These are phyloP conservation scores for Hymenoscyphus occultus DNA, from an alignment of 2,329 filamentous ascomycete species.

Conservation along the genomic window DNA sequence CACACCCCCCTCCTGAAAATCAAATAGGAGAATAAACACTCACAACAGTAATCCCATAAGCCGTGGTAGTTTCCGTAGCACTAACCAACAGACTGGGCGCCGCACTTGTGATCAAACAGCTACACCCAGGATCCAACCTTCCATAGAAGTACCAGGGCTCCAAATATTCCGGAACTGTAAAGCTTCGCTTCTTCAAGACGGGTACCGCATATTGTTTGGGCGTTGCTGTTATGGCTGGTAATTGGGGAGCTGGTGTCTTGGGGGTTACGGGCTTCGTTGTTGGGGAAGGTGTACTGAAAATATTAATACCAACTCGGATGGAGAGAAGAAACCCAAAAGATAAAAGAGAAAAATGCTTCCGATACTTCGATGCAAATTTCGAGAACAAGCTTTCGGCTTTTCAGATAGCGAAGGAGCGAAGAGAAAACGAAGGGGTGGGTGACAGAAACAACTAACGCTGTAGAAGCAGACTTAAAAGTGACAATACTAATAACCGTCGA, in stretches of 20 bases:
- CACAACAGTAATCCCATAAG: conserved; percentile 14
- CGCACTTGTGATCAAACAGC: conserved; percentile 20
- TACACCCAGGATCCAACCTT: conserved; percentile 16
- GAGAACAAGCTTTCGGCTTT: not conserved
- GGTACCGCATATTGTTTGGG: conserved; percentile 4
- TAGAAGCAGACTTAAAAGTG: conserved; percentile 12
- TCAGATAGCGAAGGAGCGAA: not conserved
- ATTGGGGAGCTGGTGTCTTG: not conserved
- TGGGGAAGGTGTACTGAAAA: not conserved
- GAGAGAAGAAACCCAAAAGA: not conserved
- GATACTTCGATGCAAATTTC: too few relatives aligned
- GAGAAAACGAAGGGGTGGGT: not conserved
- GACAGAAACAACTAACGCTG: not conserved
- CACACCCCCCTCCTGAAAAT: too few relatives aligned
- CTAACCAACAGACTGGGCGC: conserved; percentile 8
- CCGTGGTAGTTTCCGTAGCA: conserved; percentile 15
- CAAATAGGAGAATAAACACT: not conserved
- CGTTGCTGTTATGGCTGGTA: conserved; percentile 6
- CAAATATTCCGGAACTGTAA: conserved; percentile 19
- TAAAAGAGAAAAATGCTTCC: too few relatives aligned
- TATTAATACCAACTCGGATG: not conserved
- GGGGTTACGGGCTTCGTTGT: not conserved
- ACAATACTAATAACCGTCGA: conserved; percentile 10
- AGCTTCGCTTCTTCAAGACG: conserved; percentile 9
- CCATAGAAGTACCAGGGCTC: conserved; percentile 21